Conservation (phyloP, 139 green algal species). For the Gonium pectorale region DNA sequence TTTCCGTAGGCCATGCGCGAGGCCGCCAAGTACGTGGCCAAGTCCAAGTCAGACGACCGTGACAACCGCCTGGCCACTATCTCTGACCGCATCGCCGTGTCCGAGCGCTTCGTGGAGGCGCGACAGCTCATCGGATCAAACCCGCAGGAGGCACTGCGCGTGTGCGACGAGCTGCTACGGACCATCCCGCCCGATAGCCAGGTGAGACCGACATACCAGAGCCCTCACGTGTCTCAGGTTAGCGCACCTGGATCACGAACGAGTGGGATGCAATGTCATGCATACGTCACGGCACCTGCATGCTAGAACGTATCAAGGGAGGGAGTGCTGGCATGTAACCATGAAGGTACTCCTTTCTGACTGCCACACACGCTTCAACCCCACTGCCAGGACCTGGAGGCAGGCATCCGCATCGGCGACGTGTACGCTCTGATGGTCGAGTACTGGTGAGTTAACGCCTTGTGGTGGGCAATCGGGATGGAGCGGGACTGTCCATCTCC, state of each 20-base stretch:
- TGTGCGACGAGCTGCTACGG: slow-evolving; percentile 60
- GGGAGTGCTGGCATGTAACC: too few relatives aligned
- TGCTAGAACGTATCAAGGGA: too few relatives aligned
- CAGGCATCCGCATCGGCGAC: slow-evolving; percentile 61
- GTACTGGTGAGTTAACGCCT: slow-evolving; percentile 66
- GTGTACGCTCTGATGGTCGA: slow-evolving; percentile 75
- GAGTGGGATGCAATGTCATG: too few relatives aligned
- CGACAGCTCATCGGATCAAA: slow-evolving; percentile 46
- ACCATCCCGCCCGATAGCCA: slow-evolving; percentile 43
- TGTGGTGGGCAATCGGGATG: too few relatives aligned
- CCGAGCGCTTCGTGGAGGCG: slow-evolving; percentile 66
- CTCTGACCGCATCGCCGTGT: slow-evolving; percentile 57
- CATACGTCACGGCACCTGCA: too few relatives aligned
- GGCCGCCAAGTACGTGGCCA: slow-evolving; percentile 64
- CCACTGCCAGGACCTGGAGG: slow-evolving; percentile 44
- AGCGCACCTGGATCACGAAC: too few relatives aligned
- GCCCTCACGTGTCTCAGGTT: too few relatives aligned
- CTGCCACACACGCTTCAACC: background rate
- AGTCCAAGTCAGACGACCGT: slow-evolving; percentile 53
- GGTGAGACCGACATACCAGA: too few relatives aligned
- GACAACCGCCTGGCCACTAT: slow-evolving; percentile 45
- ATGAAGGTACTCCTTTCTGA: too few relatives aligned
- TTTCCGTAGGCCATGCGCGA: slow-evolving; percentile 62
- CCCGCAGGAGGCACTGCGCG: slow-evolving; percentile 48
- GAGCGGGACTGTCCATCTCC: too few relatives aligned